Percentiles rank a stretch among this genome's conserved stretches.
These are phyloP conservation scores for Boletus sp. DNA, from an alignment of 768 basidiomycete species.

Conservation along the genomic window DNA sequence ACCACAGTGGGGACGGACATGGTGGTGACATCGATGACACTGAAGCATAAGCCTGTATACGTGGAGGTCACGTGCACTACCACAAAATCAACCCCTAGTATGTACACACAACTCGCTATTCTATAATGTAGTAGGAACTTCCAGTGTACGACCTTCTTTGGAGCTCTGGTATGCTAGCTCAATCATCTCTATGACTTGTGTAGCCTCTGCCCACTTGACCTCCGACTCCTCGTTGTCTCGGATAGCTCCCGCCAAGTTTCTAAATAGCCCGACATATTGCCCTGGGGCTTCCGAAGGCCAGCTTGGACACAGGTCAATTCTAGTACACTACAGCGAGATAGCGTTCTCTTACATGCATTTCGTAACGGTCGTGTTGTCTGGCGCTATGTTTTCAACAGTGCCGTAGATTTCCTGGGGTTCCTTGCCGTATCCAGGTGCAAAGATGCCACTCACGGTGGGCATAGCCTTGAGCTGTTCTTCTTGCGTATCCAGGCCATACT, in stretches of 20 bases:
- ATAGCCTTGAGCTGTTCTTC: constrained; percentile 72
- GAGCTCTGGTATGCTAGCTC: constrained; percentile 71
- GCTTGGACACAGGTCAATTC: constrained; percentile 34
- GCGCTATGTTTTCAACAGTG: constrained; percentile 52
- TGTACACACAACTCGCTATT: background rate
- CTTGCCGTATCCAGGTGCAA: constrained; percentile 49
- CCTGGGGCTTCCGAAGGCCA: constrained; percentile 65
- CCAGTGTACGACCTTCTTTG: constrained; percentile 52
- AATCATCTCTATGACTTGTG: constrained; percentile 70
- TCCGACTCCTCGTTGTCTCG: constrained; percentile 49
- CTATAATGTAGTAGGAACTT: constrained; percentile 22
- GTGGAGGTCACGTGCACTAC: constrained; percentile 33
- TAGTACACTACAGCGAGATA: constrained; percentile 19
- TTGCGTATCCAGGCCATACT: constrained; percentile 76
- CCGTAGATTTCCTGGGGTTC: constrained; percentile 68
- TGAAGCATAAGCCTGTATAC: constrained; percentile 10
- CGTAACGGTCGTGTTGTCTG: constrained; percentile 39
- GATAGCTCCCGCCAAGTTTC: constrained; percentile 64
- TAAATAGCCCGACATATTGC: constrained; percentile 59
- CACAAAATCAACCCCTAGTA: background rate
- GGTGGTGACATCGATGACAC: constrained; percentile 1
- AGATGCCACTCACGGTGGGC: constrained; percentile 43
- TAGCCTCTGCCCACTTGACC: constrained; percentile 75
- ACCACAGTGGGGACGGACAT: constrained; percentile 32
- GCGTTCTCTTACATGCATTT: constrained; percentile 34